A percentile compares a stretch with the other conserved stretches of the same genome.
Evolutionary conservation across 2,329 filamentous ascomycete genomes (phyloP).

Genomic region (Cladophialophora psammophila): DNA sequence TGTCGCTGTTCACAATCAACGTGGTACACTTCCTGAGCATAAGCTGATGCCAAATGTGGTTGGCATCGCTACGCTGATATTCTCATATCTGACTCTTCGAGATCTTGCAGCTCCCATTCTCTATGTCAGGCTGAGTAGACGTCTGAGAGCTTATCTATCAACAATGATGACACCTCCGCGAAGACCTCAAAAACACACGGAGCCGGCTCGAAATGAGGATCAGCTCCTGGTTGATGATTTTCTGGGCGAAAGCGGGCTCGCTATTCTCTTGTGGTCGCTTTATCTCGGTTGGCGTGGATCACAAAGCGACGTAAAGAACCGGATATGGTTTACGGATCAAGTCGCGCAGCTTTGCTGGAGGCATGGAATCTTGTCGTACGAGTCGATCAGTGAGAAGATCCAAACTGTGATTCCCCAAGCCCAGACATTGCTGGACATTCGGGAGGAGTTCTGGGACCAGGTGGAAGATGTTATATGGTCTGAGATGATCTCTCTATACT

Average conservation of each 20-base stretch:
- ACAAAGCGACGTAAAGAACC: slow-evolving; percentile 3
- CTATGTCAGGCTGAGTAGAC: slow-evolving; percentile 20
- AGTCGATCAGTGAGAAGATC: slow-evolving; percentile 9
- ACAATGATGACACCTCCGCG: background rate
- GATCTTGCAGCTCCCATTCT: slow-evolving; percentile 30
- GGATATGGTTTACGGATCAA: slow-evolving; percentile 19
- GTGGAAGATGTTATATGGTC: slow-evolving; percentile 23
- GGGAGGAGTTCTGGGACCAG: slow-evolving; percentile 17
- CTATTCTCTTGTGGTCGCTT: slow-evolving; percentile 30
- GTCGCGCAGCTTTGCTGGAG: slow-evolving; percentile 29
- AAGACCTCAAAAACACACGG: background rate
- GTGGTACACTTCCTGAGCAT: background rate
- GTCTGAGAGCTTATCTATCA: slow-evolving; percentile 12
- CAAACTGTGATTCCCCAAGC: slow-evolving; percentile 29
- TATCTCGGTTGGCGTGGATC: slow-evolving; percentile 27
- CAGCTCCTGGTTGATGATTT: background rate
- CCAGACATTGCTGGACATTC: slow-evolving; percentile 2
- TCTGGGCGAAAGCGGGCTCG: slow-evolving; percentile 4
- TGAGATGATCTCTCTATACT: slow-evolving; percentile 15
- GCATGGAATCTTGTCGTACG: slow-evolving; percentile 22
- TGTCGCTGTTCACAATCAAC: background rate
- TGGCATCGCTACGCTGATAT: slow-evolving; percentile 23
- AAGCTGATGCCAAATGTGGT: slow-evolving; percentile 6
- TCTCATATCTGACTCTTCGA: slow-evolving; percentile 27
- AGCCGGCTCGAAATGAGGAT: background rate